These are phyloP conservation scores for Nigrospora osmanthi DNA, from an alignment of 2,329 filamentous ascomycete genomes.

Conservation along the genomic window DNA sequence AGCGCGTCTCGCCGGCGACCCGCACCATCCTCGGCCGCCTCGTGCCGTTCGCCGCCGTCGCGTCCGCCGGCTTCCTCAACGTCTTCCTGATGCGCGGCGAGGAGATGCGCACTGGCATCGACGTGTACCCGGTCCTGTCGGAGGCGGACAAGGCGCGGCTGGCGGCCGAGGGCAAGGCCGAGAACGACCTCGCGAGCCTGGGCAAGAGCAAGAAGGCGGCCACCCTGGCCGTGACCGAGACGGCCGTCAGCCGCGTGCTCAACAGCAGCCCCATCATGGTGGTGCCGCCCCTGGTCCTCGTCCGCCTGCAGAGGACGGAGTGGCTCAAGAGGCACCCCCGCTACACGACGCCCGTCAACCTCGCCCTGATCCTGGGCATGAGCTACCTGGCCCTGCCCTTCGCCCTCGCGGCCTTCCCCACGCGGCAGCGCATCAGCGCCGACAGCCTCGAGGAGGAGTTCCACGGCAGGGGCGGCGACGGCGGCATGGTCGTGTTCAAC, in stretches of 20 bases:
- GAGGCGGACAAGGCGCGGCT: slow-evolving; percentile 57
- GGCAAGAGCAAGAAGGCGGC: slow-evolving; percentile 87
- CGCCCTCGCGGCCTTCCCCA: slow-evolving; percentile 86
- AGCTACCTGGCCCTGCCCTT: slow-evolving; percentile 84
- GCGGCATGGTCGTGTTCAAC: slow-evolving; percentile 91
- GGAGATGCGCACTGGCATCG: slow-evolving; percentile 88
- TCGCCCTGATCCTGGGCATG: slow-evolving; percentile 79
- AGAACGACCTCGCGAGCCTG: slow-evolving; percentile 60
- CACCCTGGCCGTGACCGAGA: slow-evolving; percentile 84
- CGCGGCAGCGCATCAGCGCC: slow-evolving; percentile 75
- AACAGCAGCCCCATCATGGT: slow-evolving; percentile 98
- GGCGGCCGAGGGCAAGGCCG: slow-evolving; percentile 49
- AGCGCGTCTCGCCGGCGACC: slow-evolving; percentile 65
- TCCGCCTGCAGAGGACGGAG: slow-evolving; percentile 72
- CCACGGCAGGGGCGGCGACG: slow-evolving; percentile 67
- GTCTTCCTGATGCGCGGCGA: slow-evolving; percentile 97
- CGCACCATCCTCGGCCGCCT: slow-evolving; percentile 74
- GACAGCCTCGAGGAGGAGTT: slow-evolving; percentile 79
- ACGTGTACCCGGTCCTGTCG: slow-evolving; percentile 77
- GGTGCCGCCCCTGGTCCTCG: slow-evolving; percentile 77
- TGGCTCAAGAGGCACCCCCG: slow-evolving; percentile 75
- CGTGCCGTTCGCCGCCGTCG: slow-evolving; percentile 93
- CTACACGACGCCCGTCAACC: slow-evolving; percentile 73
- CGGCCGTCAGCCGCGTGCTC: slow-evolving; percentile 80
- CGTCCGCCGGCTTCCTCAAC: slow-evolving; percentile 83